Conservation (phyloP, 495 filamentous ascomycete genomes). For the Aspergillus haitiensis region DNA sequence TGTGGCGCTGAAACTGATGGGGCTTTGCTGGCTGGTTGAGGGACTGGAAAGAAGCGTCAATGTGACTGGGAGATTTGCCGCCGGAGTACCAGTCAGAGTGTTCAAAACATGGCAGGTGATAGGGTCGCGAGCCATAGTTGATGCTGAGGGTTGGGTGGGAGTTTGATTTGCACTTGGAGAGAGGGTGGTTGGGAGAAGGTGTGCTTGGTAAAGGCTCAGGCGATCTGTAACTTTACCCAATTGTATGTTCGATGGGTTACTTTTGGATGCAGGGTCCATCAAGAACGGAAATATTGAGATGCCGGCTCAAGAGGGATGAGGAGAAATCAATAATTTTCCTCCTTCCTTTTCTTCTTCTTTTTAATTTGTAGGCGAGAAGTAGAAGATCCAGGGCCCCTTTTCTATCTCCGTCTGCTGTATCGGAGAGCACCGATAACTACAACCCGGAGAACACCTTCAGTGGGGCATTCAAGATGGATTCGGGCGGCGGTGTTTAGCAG, state of each 20-base stretch:
- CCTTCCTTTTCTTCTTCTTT: background rate
- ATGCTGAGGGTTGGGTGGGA: conserved; percentile 35
- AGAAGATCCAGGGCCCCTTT: conserved; percentile 21
- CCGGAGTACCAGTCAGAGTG: conserved; percentile 65
- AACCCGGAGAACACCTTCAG: conserved; percentile 40
- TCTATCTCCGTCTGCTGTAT: conserved; percentile 33
- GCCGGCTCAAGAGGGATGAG: conserved; percentile 2
- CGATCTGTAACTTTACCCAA: conserved; percentile 36
- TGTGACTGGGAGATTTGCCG: conserved; percentile 55
- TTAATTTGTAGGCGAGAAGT: background rate
- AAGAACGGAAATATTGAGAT: conserved; percentile 17
- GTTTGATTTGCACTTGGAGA: conserved; percentile 12
- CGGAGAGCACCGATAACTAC: conserved; percentile 45
- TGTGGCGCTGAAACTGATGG: conserved; percentile 56
- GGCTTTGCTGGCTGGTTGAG: conserved; percentile 29
- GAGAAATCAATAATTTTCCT: too few species aligned
- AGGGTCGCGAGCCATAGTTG: conserved; percentile 69
- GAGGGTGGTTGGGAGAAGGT: conserved; percentile 28
- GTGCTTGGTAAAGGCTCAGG: conserved; percentile 42
- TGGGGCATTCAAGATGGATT: conserved; percentile 10
- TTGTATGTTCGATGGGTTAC: conserved; percentile 20
- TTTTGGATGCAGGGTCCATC: conserved; percentile 29
- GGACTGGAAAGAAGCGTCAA: conserved; percentile 50
- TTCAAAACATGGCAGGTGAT: conserved; percentile 79
- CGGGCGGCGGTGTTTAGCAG: background rate